Base-by-base conservation (phyloP, 2,329 filamentous ascomycete genomes). In the Aspergillus tubingensis region DNA sequence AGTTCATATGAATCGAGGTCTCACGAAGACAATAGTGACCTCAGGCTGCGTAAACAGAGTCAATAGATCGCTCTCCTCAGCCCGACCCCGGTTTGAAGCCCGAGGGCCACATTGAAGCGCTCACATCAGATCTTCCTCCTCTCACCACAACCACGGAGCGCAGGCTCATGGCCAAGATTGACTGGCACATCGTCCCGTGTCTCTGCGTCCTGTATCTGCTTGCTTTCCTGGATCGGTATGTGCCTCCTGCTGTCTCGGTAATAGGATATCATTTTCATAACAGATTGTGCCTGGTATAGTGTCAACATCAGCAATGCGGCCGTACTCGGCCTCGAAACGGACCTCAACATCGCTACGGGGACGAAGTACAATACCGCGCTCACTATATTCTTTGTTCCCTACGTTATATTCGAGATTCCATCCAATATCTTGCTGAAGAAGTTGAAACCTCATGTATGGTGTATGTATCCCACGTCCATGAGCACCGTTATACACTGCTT, bases 301-400 rank as follows among this genome's bases (percentile, higher is more conserved):
- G 89, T 92, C 72, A 94, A 93, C 72, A 91, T 94, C 68, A 88
- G 87, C 74, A 93, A 93, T 76, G 91, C 90, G 27, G 85, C 83
- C 47, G 82, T 90, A 49, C 91, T 91, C 63, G 82, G 83, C 43
- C 79, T 94, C 13, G 80, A 81, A 25, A 70, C 81, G 10, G 90
- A 93, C 64, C 80, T 94, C 5, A 62, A 80, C 3, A 83, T 93
- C 27, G 74, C 53, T 11, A 65, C 67, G 0, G 77, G 82, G 23
- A 80, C 72, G 5, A 79, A 90, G 69, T 93, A 90, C 77, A 93
- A 92, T 74, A 90, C 87, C 13, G 88, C 88, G 1, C 80, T 93
- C 62, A 89, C 88, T 59, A 91, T 93, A 70, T 93, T 94, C 79
- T 94, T 93, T 76, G 84, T 93, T 1, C 90, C 91, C 1, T 94